A percentile compares a stretch with the other conserved stretches of the same genome.
phyloP scores from a whole-genome alignment of 495 filamentous ascomycete species.

The Penicillium dipodomyicola region DNA sequence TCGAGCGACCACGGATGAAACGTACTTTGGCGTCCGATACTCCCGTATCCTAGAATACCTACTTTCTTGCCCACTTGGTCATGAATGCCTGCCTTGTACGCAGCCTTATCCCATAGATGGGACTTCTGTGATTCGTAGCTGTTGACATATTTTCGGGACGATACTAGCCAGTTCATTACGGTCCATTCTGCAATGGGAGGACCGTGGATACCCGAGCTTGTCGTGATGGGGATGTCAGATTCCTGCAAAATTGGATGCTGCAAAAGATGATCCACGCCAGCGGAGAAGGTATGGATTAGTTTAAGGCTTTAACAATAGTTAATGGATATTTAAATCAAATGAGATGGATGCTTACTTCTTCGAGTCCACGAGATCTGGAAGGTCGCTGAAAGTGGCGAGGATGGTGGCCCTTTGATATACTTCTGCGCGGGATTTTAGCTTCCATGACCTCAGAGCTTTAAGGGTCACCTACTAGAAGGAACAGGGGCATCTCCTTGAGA shows the following conservation, averaged over 20 bases:
- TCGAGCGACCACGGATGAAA: background rate
- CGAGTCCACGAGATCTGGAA: conserved; percentile 44
- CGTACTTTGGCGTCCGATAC: conserved; percentile 70
- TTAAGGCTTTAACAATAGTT: conserved; percentile 50
- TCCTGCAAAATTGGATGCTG: conserved; percentile 62
- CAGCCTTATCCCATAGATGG: conserved; percentile 35
- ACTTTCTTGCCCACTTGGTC: conserved; percentile 58
- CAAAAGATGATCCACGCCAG: conserved; percentile 68
- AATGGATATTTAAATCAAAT: background rate
- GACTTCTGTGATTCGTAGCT: conserved; percentile 46
- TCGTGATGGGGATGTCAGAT: conserved; percentile 63
- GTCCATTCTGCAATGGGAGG: conserved; percentile 85
- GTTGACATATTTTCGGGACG: conserved; percentile 51
- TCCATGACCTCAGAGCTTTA: background rate
- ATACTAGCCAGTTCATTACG: conserved; percentile 53
- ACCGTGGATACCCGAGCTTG: conserved; percentile 73
- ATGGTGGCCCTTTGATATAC: conserved; percentile 62
- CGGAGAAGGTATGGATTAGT: conserved; percentile 71
- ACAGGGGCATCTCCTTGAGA: conserved; percentile 13
- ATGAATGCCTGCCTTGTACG: conserved; percentile 27
- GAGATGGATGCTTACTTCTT: conserved; percentile 6
- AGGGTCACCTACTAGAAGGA: conserved; percentile 17
- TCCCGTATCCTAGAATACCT: conserved; percentile 81
- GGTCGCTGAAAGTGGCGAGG: conserved; percentile 54
- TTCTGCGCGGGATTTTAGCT: conserved; percentile 25